Base-by-base conservation (phyloP, 768 basidiomycete genomes). In the Cystobasidium onofrii region DNA sequence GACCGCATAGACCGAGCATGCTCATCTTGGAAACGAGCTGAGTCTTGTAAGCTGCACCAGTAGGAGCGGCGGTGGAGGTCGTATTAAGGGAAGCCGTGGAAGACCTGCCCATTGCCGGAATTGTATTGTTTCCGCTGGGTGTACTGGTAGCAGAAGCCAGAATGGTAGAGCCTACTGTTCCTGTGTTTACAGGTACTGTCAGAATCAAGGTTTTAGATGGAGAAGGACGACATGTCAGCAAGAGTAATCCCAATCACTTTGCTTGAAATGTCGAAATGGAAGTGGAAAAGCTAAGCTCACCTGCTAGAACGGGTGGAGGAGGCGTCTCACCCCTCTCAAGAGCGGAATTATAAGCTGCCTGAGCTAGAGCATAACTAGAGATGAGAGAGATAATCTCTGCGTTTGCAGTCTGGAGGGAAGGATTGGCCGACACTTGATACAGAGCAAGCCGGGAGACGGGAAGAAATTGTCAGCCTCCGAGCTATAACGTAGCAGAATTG, bases 271-370 rank as follows among this genome's bases (percentile, higher is more conserved):
- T n/a, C n/a, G 41, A 43, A 9, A 43, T 9, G 41, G 7, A 43
- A 43, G 55, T 9, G 31, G n/a, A 25, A n/a, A 39, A 23, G n/a
- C n/a, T 12, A 23, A 64, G 10, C 63, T 20, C 63, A 44, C 63
- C n/a, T 15, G 63, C 34, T n/a, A 64, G 9, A 3, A 29, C 25
- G 15, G 63, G 63, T 25, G 63, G 63, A 41, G 3, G 6, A 6
- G 63, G 63, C 12, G 63, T 64, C 33, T 64, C 63, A 18, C 63
- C 63, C 25, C 63, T 64, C 17, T 27, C 4, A 2, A 64, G 34
- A 34, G 63, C 63, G 7, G 63, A 34, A 25, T 64, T 64, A 34
- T 64, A 64, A 44, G 34, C 4, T 33, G 29, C 33, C 23, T 64
- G 63, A 27, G 63, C 63, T 41, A 9, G 17, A 34, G 63, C 63